Conservation (phyloP, 169 alveolate species). For the Plasmodium knowlesi region DNA sequence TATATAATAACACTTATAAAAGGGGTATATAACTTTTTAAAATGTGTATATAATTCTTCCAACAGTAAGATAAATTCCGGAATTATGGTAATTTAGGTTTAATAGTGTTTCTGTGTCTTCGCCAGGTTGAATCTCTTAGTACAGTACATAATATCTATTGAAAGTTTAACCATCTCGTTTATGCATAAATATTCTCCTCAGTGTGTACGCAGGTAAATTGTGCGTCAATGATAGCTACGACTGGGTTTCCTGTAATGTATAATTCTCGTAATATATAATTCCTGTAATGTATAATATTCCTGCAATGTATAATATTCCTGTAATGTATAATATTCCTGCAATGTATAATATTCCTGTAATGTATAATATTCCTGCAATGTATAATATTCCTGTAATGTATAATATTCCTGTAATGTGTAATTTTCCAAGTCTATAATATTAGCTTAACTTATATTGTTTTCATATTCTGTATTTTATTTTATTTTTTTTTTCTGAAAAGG, state of each 20-base stretch:
- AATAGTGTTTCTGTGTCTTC: background rate
- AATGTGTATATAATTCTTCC: background rate
- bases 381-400: background rate
- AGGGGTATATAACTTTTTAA: background rate
- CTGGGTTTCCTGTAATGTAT: background rate
- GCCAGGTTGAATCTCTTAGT: background rate
- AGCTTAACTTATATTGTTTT: background rate
- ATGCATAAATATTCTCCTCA: background rate
- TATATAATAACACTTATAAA: background rate
- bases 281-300: background rate
- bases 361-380: background rate
- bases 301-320: background rate
- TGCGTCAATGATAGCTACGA: background rate
- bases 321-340: background rate
- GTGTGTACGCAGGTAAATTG: background rate
- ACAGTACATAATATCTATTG: background rate
- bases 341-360: background rate
- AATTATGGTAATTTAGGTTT: background rate
- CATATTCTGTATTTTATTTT: background rate
- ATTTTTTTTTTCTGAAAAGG: background rate
- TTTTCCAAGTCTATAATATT: background rate
- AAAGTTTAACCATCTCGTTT: background rate
- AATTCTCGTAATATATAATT: too few species aligned
- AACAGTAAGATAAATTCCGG: background rate
- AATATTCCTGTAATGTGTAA: background rate